These are phyloP conservation scores for Epichloe baconii DNA, from an alignment of 2,329 filamentous ascomycete genomes.

Conservation along the genomic window DNA sequence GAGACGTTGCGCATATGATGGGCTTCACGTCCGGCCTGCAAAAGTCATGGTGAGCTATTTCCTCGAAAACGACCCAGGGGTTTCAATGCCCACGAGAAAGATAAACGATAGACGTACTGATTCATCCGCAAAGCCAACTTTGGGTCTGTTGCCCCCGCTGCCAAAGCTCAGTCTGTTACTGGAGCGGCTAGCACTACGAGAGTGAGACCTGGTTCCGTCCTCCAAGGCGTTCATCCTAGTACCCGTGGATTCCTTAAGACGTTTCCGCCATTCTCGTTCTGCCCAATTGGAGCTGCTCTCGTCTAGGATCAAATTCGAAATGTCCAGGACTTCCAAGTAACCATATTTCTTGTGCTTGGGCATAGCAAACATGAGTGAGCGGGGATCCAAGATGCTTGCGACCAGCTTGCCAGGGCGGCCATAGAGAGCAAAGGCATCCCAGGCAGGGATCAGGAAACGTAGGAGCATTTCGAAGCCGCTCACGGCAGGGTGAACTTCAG, in stretches of 20 bases:
- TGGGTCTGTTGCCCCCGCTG: conserved; percentile 22
- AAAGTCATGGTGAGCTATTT: conserved; percentile 11
- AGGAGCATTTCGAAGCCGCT: conserved; percentile 93
- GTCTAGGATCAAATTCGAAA: conserved; percentile 64
- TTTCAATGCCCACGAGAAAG: not conserved
- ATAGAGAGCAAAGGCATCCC: conserved; percentile 84
- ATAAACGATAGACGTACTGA: not conserved
- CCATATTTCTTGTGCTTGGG: conserved; percentile 78
- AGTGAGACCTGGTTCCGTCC: conserved; percentile 30
- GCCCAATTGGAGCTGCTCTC: conserved; percentile 66
- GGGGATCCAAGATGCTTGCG: conserved; percentile 72
- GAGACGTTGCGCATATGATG: conserved; percentile 35
- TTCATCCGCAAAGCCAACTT: conserved; percentile 48
- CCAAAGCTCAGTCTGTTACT: conserved; percentile 42
- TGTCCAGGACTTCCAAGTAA: conserved; percentile 80
- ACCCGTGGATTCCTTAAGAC: conserved; percentile 77
- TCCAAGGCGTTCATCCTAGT: conserved; percentile 58
- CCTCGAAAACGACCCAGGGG: not conserved
- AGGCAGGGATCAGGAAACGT: conserved; percentile 82
- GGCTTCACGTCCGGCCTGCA: conserved; percentile 19
- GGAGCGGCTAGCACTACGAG: conserved; percentile 44
- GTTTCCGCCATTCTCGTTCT: conserved; percentile 80
- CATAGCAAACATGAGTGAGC: conserved; percentile 97
- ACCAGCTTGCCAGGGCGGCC: conserved; percentile 77
- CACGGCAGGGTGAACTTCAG: conserved; percentile 82